Evolutionary conservation across 306 rosid genomes (phyloP).

Genomic region (Prunus dulcis): DNA sequence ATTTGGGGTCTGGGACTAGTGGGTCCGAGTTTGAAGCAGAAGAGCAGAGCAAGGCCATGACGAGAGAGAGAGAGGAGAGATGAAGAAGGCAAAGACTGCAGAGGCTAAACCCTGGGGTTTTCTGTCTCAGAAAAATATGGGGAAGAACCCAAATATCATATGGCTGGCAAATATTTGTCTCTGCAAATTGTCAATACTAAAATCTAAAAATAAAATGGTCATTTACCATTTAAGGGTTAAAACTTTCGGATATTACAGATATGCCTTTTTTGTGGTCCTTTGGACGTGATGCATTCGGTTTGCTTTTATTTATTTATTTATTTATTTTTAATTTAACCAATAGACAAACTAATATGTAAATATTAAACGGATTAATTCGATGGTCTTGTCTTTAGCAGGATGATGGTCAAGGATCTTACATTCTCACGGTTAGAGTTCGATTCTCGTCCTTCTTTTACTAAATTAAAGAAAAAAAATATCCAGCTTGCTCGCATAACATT

Average conservation of each 20-base stretch:
- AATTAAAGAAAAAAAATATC: too few relatives aligned
- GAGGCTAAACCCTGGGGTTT: slow-evolving; percentile 30
- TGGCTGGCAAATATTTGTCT: slow-evolving; percentile 10
- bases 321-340: too few relatives aligned
- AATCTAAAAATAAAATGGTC: not conserved
- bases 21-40: slow-evolving; percentile 32
- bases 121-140: not conserved
- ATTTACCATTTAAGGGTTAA: not conserved
- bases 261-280: not conserved
- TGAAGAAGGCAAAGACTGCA: not conserved
- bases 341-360: too few relatives aligned
- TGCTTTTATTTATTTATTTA: not conserved
- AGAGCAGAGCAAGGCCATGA: slow-evolving; percentile 32
- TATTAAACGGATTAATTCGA: too few relatives aligned
- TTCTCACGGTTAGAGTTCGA: too few relatives aligned
- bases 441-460: too few relatives aligned
- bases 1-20: slow-evolving; percentile 17
- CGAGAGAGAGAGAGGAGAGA: slow-evolving; percentile 10
- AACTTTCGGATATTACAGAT: not conserved
- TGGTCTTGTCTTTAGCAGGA: too few relatives aligned
- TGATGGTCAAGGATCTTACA: too few relatives aligned
- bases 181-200: not conserved
- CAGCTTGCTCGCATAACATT: too few relatives aligned
- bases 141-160: not conserved
- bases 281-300: not conserved